Conservation (phyloP, 2,329 filamentous ascomycete genomes). For the Pyrenochaeta sp. region DNA sequence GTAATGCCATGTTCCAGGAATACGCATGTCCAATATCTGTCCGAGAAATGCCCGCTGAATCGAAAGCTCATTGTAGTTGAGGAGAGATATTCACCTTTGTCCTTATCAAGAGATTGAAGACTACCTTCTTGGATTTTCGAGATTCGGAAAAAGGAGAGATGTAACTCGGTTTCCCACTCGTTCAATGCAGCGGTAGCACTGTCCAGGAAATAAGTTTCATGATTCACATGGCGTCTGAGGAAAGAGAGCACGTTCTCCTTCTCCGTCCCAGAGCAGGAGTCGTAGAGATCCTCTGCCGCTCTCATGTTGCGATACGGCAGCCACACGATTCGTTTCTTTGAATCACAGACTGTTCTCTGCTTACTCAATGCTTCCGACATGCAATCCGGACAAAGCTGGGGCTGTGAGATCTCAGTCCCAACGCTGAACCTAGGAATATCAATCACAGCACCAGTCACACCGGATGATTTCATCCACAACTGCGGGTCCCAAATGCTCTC, state of each 20-base stretch:
- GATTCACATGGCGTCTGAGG: slow-evolving; percentile 7
- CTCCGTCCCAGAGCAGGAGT: neutral
- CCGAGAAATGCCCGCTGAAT: slow-evolving; percentile 42
- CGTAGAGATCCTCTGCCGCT: neutral
- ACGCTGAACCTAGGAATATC: too few relatives aligned
- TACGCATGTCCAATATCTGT: slow-evolving; percentile 45
- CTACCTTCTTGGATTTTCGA: too few relatives aligned
- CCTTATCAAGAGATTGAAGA: slow-evolving; percentile 9
- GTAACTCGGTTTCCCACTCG: slow-evolving; percentile 40
- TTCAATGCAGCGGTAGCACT: slow-evolving; percentile 29
- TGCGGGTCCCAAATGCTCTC: too few relatives aligned
- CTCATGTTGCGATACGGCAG: neutral
- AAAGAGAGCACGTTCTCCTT: neutral
- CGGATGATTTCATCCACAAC: too few relatives aligned
- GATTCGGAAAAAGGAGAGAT: slow-evolving; percentile 32
- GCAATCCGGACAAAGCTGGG: too few relatives aligned
- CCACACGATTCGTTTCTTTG: neutral
- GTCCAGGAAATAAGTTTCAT: slow-evolving; percentile 30
- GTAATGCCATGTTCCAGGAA: slow-evolving; percentile 25
- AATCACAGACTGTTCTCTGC: slow-evolving; percentile 14
- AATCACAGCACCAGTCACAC: too few relatives aligned
- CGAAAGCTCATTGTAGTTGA: too few relatives aligned
- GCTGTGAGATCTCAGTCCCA: too few relatives aligned
- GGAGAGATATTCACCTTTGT: slow-evolving; percentile 21
- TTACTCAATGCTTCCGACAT: too few relatives aligned